These are phyloP conservation scores for Neurospora cerealis DNA, from an alignment of 495 filamentous ascomycete species.

Conservation along the genomic window DNA sequence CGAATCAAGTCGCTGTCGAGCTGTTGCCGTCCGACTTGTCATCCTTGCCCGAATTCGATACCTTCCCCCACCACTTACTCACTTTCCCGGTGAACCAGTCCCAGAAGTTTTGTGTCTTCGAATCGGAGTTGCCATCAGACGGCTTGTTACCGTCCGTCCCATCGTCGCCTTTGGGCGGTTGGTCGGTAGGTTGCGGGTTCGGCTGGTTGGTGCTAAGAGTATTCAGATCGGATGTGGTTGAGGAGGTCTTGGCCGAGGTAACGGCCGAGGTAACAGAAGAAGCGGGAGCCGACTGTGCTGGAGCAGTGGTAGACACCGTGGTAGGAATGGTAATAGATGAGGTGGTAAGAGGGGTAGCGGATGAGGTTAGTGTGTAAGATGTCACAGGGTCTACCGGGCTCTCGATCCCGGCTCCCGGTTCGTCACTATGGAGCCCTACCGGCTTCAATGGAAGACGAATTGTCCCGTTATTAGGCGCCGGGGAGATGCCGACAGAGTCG, in stretches of 20 bases:
- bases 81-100: conserved; percentile 42
- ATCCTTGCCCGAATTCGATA: conserved; percentile 15
- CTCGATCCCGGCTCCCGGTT: conserved; percentile 17
- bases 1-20: neutral
- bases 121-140: conserved; percentile 4
- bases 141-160: neutral
- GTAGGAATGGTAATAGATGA: neutral
- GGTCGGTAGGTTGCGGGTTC: conserved; percentile 8
- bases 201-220: conserved; percentile 11
- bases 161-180: conserved; percentile 2
- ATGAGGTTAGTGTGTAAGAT: conserved; percentile 2
- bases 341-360: neutral
- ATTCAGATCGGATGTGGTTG: neutral
- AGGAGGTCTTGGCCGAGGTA: neutral
- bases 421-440: conserved; percentile 49
- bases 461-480: conserved; percentile 77
- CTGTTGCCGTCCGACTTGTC: neutral
- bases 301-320: neutral
- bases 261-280: neutral
- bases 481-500: conserved; percentile 62
- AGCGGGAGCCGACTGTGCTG: conserved; percentile 1
- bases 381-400: conserved; percentile 26
- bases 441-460: conserved; percentile 66
- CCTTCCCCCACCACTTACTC: conserved; percentile 28
- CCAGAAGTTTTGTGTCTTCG: conserved; percentile 28